Percentiles rank a stretch among this genome's conserved stretches.
These are phyloP conservation scores for Yamadazyma taylorii DNA, from an alignment of 1,139 yeast genomes.

Conservation along the genomic window DNA sequence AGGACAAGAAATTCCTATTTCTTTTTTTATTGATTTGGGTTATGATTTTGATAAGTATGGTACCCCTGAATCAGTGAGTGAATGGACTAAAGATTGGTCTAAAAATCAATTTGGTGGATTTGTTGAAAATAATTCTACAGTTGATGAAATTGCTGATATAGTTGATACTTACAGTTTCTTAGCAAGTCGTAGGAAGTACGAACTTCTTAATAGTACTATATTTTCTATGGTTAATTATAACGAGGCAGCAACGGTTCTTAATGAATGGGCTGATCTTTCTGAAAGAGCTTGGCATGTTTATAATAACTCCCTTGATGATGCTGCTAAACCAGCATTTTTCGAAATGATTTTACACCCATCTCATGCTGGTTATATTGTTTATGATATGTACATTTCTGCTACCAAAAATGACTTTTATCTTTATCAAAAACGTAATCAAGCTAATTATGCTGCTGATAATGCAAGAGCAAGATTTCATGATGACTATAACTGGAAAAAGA, in stretches of 20 bases:
- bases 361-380: conserved; percentile 17
- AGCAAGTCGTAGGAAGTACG: conserved; percentile 15
- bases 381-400: conserved; percentile 16
- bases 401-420: conserved; percentile 16
- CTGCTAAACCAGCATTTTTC: conserved; percentile 17
- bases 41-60: conserved; percentile 18
- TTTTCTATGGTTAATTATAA: conserved; percentile 15
- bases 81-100: conserved; percentile 17
- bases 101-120: conserved; percentile 15
- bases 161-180: conserved; percentile 18
- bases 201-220: conserved; percentile 16
- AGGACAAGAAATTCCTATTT: conserved; percentile 17
- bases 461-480: conserved; percentile 14
- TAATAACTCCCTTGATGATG: conserved; percentile 13
- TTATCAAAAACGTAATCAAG: conserved; percentile 16
- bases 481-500: conserved; percentile 14
- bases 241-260: conserved; percentile 16
- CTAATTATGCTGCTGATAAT: conserved; percentile 13
- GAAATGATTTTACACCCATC: conserved; percentile 16
- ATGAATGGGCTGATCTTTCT: conserved; percentile 14
- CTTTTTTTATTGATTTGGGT: conserved; percentile 17
- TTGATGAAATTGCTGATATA: conserved; percentile 17
- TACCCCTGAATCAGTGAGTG: conserved; percentile 9
- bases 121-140: conserved; percentile 6
- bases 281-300: conserved; percentile 17